A percentile compares a stretch with the other conserved stretches of the same genome.
phyloP scores from a whole-genome alignment of 768 basidiomycete genomes.

The Kwoniella heveanensis region DNA sequence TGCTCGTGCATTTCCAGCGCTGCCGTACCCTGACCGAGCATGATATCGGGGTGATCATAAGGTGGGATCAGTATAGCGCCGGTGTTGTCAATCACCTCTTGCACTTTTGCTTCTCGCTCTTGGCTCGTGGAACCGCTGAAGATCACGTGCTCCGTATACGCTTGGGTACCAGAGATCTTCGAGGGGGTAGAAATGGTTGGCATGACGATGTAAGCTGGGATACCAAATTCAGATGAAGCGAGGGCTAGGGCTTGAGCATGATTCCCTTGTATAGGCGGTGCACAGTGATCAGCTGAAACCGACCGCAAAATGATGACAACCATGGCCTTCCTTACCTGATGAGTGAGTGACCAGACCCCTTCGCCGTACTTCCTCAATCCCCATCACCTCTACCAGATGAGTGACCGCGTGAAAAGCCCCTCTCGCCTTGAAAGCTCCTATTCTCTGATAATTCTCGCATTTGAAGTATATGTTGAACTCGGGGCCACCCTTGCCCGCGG shows the following conservation, averaged over 20 bases:
- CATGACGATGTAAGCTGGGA: slow-evolving; percentile 49
- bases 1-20: slow-evolving; percentile 44
- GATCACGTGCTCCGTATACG: slow-evolving; percentile 34
- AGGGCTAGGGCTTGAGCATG: slow-evolving; percentile 49
- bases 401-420: slow-evolving; percentile 42
- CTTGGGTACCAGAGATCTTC: slow-evolving; percentile 44
- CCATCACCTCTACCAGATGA: slow-evolving; percentile 31
- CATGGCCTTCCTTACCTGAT: slow-evolving; percentile 31
- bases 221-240: slow-evolving; percentile 30
- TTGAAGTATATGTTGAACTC: slow-evolving; percentile 40
- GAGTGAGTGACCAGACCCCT: slow-evolving; percentile 47
- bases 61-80: slow-evolving; percentile 43
- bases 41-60: slow-evolving; percentile 46
- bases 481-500: slow-evolving; percentile 5
- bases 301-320: too few relatives aligned
- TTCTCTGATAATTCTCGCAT: slow-evolving; percentile 43
- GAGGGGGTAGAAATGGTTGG: slow-evolving; percentile 42
- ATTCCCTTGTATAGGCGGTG: slow-evolving; percentile 39
- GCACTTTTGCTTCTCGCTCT: slow-evolving; percentile 37
- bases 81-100: slow-evolving; percentile 35
- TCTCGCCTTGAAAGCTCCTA: slow-evolving; percentile 49
- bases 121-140: slow-evolving; percentile 41
- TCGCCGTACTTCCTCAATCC: slow-evolving; percentile 29
- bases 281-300: not conserved
- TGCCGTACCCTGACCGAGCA: slow-evolving; percentile 47